Evolutionary conservation across 2,329 filamentous ascomycete species (phyloP).

Genomic region (Aspergillus texensis): DNA sequence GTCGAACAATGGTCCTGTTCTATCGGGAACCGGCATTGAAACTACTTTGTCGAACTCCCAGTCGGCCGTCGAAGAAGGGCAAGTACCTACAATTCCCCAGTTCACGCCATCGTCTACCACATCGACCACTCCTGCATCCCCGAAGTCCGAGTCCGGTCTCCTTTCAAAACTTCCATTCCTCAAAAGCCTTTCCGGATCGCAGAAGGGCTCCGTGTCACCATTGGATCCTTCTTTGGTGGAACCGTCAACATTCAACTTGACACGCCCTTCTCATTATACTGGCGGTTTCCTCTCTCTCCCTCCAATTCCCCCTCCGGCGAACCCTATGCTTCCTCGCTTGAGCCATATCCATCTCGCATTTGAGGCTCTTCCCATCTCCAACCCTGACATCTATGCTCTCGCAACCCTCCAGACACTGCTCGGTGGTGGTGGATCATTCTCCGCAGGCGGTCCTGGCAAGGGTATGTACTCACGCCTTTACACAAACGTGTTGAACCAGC

Average conservation of each 20-base stretch:
- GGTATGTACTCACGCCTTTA: constrained; percentile 99
- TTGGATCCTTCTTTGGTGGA: constrained; percentile 51
- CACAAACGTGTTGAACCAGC: constrained; percentile 96
- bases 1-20: constrained; percentile 50
- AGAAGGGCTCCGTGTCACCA: constrained; percentile 58
- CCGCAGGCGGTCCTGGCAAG: constrained; percentile 93
- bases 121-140: constrained; percentile 38
- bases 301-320: constrained; percentile 73
- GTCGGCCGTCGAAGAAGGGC: constrained; percentile 32
- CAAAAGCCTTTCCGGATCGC: constrained; percentile 78
- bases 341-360: constrained; percentile 96
- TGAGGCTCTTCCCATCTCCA: constrained; percentile 87
- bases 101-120: constrained; percentile 45
- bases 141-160: constrained; percentile 61
- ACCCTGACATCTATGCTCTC: constrained; percentile 92
- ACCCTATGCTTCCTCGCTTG: constrained; percentile 76
- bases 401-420: constrained; percentile 94
- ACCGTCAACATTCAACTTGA: constrained; percentile 58
- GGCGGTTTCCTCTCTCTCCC: constrained; percentile 90
- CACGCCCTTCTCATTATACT: constrained; percentile 77
- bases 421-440: constrained; percentile 94
- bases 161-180: constrained; percentile 86
- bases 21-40: constrained; percentile 62
- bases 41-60: constrained; percentile 44
- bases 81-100: constrained; percentile 39